phyloP scores from a whole-genome alignment of 306 rosid genomes.

The Glycine latifolia region DNA sequence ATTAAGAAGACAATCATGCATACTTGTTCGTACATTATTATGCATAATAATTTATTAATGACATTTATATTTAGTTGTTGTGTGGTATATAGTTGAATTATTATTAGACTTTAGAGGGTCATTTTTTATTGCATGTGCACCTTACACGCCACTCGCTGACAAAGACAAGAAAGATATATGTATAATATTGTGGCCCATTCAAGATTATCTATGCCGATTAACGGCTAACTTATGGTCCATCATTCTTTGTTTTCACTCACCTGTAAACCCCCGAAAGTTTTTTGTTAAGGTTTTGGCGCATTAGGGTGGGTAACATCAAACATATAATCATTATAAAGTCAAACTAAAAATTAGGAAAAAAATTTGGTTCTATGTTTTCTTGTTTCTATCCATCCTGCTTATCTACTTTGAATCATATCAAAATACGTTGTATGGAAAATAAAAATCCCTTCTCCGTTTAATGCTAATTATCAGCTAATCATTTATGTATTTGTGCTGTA shows the following conservation, averaged over 20 bases:
- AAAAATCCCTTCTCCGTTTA: neutral
- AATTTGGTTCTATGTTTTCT: neutral
- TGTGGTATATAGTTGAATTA: neutral
- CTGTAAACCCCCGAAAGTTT: neutral
- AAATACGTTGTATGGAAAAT: neutral
- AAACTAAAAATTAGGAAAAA: neutral
- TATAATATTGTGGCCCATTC: conserved; percentile 53
- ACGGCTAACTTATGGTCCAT: conserved; percentile 17
- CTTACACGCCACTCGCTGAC: conserved; percentile 45
- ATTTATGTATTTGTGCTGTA: neutral
- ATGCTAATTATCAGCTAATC: conserved; percentile 8
- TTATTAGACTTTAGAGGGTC: conserved; percentile 33
- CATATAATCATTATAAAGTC: conserved; percentile 15
- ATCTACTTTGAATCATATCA: neutral
- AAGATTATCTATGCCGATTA: conserved; percentile 48
- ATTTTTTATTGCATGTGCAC: conserved; percentile 65
- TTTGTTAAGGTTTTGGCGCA: conserved; percentile 11
- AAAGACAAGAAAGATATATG: conserved; percentile 43
- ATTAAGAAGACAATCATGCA: neutral
- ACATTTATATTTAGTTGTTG: neutral
- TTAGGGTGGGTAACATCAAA: conserved; percentile 3
- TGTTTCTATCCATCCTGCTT: neutral
- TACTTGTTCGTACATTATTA: neutral
- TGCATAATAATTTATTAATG: neutral
- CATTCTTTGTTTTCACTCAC: conserved; percentile 21